phyloP scores from a whole-genome alignment of 2,329 filamentous ascomycete genomes.

The Penicillium oxalicum region DNA sequence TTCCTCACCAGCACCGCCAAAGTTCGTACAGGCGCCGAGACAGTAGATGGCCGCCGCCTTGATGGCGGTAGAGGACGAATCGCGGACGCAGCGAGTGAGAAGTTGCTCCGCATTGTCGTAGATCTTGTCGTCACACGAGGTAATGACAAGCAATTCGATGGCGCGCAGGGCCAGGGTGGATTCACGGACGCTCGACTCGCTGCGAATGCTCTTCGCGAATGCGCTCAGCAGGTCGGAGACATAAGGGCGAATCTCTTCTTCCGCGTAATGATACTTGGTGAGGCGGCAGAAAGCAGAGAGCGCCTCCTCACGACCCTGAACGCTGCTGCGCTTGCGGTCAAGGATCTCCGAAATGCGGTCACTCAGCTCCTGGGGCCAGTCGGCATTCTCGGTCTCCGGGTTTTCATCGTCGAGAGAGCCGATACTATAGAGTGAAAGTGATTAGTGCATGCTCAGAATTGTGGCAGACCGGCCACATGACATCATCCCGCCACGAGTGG shows the following conservation, averaged over 20 bases:
- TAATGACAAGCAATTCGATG: constrained; percentile 64
- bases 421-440: constrained; percentile 38
- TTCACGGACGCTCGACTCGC: constrained; percentile 63
- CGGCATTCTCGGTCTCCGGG: constrained; percentile 50
- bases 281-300: constrained; percentile 59
- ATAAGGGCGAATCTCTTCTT: constrained; percentile 55
- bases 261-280: constrained; percentile 62
- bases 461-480: constrained; percentile 18
- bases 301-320: constrained; percentile 61
- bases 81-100: constrained; percentile 59
- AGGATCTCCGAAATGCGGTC: constrained; percentile 66
- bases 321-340: constrained; percentile 72
- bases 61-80: constrained; percentile 58
- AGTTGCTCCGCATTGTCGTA: constrained; percentile 57
- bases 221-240: constrained; percentile 58
- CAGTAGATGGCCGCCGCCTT: constrained; percentile 70
- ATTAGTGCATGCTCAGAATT: constrained; percentile 8
- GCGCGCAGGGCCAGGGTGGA: constrained; percentile 65
- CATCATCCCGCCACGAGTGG: constrained; percentile 31
- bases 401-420: constrained; percentile 61
- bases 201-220: constrained; percentile 65
- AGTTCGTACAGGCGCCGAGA: constrained; percentile 65
- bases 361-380: constrained; percentile 58
- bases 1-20: constrained; percentile 65
- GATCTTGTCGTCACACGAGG: constrained; percentile 57